Evolutionary conservation across 371 early-diverging fungal species (phyloP).

Genomic region (Scutellospora calospora): DNA sequence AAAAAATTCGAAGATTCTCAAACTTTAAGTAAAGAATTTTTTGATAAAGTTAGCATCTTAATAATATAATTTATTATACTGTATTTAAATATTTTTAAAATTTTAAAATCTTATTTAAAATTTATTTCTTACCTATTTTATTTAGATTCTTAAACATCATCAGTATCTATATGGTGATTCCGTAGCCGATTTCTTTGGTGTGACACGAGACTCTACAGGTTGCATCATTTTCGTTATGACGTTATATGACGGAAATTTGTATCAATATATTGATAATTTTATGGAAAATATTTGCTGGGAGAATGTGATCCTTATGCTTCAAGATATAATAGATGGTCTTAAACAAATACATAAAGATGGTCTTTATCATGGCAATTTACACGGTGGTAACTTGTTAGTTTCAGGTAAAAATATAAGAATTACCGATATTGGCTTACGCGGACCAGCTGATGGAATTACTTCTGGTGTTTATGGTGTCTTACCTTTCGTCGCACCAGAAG

Average conservation of each 20-base stretch:
- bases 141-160: background rate
- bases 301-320: background rate
- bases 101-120: no score
- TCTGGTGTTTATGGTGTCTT: background rate
- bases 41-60: slow-evolving; percentile 16
- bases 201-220: background rate
- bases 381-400: slow-evolving; percentile 21
- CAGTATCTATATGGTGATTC: background rate
- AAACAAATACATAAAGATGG: background rate
- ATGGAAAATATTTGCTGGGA: background rate
- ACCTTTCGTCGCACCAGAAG: background rate
- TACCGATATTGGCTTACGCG: background rate
- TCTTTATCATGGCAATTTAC: slow-evolving; percentile 20
- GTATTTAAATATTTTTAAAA: no score
- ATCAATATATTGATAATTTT: background rate
- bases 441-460: background rate
- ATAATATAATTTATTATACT: no score
- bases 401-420: background rate
- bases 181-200: background rate
- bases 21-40: background rate
- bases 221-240: slow-evolving; percentile 4
- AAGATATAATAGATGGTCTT: background rate
- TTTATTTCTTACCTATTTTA: background rate
- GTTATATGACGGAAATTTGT: background rate
- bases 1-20: slow-evolving; percentile 7